Evolutionary conservation across 495 filamentous ascomycete species (phyloP).

Genomic region (Penicillium odoratum): DNA sequence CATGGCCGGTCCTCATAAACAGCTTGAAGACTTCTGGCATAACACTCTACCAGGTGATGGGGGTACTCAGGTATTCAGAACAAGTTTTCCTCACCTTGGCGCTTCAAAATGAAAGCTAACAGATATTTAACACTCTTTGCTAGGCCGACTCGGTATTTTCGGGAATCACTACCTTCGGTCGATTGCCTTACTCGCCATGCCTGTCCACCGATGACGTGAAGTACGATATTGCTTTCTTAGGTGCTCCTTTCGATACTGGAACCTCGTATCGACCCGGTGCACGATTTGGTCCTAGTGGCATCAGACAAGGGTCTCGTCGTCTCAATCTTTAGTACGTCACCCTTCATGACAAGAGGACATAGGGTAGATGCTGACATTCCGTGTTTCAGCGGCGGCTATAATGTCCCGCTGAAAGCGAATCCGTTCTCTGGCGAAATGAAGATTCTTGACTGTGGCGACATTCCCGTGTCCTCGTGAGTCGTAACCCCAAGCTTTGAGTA

Average conservation of each 20-base stretch:
- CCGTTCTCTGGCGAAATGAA: conserved; percentile 65
- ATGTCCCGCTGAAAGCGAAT: conserved; percentile 59
- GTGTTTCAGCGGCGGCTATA: conserved; percentile 61
- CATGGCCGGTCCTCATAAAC: conserved; percentile 58
- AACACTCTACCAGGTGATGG: conserved; percentile 67
- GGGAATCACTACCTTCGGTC: conserved; percentile 75
- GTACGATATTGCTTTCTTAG: conserved; percentile 83
- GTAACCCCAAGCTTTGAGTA: conserved; percentile 30
- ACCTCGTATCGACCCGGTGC: conserved; percentile 81
- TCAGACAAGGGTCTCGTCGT: conserved; percentile 74
- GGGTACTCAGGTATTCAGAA: conserved; percentile 55
- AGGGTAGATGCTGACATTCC: conserved; percentile 48
- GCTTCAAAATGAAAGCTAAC: neutral
- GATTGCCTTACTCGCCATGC: conserved; percentile 76
- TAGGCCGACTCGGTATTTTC: conserved; percentile 73
- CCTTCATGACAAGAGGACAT: neutral
- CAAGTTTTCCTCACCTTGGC: neutral
- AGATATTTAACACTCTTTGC: neutral
- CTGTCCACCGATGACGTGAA: conserved; percentile 65
- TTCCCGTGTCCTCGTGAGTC: conserved; percentile 67
- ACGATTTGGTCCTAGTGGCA: conserved; percentile 78
- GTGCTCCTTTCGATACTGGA: conserved; percentile 65
- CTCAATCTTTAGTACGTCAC: conserved; percentile 64
- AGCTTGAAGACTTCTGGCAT: conserved; percentile 63
- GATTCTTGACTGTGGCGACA: conserved; percentile 76